phyloP scores from a whole-genome alignment of 2,329 filamentous ascomycete genomes.

The Mollisia scopiformis region DNA sequence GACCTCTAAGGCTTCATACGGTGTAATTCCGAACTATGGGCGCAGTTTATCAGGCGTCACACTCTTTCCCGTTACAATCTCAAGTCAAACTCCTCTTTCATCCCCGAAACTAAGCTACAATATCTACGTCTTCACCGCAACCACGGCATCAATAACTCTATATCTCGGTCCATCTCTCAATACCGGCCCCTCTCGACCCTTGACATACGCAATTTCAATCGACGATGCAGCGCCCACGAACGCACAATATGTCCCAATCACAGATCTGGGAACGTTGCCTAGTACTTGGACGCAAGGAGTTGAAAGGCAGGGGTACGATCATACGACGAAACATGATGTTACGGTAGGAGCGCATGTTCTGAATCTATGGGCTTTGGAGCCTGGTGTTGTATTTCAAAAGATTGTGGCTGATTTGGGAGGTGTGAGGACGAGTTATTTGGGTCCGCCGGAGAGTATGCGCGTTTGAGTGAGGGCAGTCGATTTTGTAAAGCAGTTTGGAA shows the following conservation, averaged over 20 bases:
- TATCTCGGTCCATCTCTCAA: constrained; percentile 55
- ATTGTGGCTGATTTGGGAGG: constrained; percentile 43
- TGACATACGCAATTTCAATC: constrained; percentile 52
- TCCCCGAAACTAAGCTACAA: constrained; percentile 62
- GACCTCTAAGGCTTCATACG: constrained; percentile 44
- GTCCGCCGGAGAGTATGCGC: constrained; percentile 34
- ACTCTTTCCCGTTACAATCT: constrained; percentile 53
- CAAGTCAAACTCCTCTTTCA: constrained; percentile 49
- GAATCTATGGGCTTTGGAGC: constrained; percentile 37
- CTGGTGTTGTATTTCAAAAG: constrained; percentile 40
- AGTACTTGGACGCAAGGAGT: constrained; percentile 18
- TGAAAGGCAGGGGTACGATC: constrained; percentile 14
- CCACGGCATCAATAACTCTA: constrained; percentile 42
- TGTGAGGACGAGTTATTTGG: constrained; percentile 41
- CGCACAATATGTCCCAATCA: constrained; percentile 34
- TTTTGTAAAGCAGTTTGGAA: too few species aligned
- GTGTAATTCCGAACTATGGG: constrained; percentile 55
- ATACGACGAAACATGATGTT: constrained; percentile 21
- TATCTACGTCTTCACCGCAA: constrained; percentile 59
- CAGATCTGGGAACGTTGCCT: constrained; percentile 21
- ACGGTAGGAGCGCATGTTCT: constrained; percentile 30
- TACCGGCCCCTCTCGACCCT: constrained; percentile 49
- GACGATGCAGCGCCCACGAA: constrained; percentile 39
- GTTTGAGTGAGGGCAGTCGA: constrained; percentile 5
- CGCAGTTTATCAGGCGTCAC: constrained; percentile 60